Evolutionary conservation across 2,329 filamentous ascomycete genomes (phyloP), one percentile per base, ranked within the genome.

Genomic region (Colletotrichum brevisporum): DNA sequence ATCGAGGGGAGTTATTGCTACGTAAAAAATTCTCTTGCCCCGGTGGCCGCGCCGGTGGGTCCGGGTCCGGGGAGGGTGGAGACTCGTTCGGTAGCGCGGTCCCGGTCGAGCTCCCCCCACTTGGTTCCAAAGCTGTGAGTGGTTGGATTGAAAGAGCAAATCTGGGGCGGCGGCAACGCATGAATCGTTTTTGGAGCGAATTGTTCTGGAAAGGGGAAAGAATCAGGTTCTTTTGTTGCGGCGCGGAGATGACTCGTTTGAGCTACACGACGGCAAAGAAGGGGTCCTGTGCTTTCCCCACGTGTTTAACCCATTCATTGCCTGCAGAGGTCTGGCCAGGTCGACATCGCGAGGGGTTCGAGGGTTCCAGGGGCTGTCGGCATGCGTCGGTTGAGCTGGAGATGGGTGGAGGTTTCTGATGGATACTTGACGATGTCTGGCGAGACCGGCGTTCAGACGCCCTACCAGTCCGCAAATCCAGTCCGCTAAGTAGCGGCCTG

Each of bases 131-230:
- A 9, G 9, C 27, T 8, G 4, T 31, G 6, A 31, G 8, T 31
- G 27, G 27, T 8, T 31, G 27, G 27, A 31, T 31, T 31, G 6
- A 9, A 2, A 2, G 27, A 9, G 27, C 9, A 8, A 41, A 39
- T 24, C 52, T 45, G 36, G 16, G 53, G 48, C 24, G 36, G 58
- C 26, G 64, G 58, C 52, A 51, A 39, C 5, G 59, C 59, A 67
- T 53, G 59, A 67, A 52, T 67, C 64, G 52, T 52, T 67, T 58
- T 52, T 53, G 18, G 12, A 27, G n/a, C 50, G 48, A 67, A 43
- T 62, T 50, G 26, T 50, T 43, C 18, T 13, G 26, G 12, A 26
- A 59, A 9, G 27, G 27, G 2, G 27, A 31, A 9, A 31, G 6
- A 6, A 31, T 9, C 9, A 8, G 5, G 27, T 31, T 31, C 27